Percentiles rank a stretch among this genome's conserved stretches.
phyloP scores from a whole-genome alignment of 768 basidiomycete species.

The Boletus reticulatus region DNA sequence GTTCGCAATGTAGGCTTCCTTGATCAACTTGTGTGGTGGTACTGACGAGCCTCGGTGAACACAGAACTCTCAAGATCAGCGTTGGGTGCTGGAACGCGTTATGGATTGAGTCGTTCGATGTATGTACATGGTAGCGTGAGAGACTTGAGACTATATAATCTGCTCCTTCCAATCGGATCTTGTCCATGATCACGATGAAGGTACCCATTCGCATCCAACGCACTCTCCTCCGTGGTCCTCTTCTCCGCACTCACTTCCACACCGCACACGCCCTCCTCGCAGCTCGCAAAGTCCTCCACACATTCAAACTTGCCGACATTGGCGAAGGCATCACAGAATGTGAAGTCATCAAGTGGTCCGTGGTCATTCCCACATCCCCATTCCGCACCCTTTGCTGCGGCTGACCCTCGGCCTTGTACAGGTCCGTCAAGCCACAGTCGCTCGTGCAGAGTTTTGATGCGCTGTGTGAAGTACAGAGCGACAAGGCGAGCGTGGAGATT shows the following conservation, averaged over 20 bases:
- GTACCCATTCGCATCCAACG: constrained; percentile 16
- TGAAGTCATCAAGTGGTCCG: constrained; percentile 84
- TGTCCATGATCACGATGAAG: constrained; percentile 3
- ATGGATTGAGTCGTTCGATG: neutral
- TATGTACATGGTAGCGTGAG: neutral
- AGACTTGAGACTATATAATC: constrained; percentile 2
- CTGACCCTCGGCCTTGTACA: constrained; percentile 23
- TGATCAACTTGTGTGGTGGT: neutral
- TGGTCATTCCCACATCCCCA: constrained; percentile 4
- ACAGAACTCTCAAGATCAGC: neutral
- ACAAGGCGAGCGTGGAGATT: constrained; percentile 90
- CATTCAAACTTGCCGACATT: constrained; percentile 80
- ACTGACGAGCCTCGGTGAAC: neutral
- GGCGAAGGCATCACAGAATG: constrained; percentile 92
- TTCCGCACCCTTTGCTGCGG: constrained; percentile 6
- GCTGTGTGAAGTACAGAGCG: constrained; percentile 84
- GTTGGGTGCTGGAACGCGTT: neutral
- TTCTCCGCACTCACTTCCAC: constrained; percentile 38
- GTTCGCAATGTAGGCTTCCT: constrained; percentile 1
- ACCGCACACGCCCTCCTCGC: constrained; percentile 29
- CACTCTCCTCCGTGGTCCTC: constrained; percentile 24
- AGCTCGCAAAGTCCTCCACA: constrained; percentile 42
- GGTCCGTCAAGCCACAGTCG: constrained; percentile 59
- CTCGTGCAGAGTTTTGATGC: constrained; percentile 63
- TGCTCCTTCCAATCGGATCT: neutral